These are phyloP conservation scores for Trametes polyzona DNA, from an alignment of 1,284 basidiomycete species.

Conservation along the genomic window DNA sequence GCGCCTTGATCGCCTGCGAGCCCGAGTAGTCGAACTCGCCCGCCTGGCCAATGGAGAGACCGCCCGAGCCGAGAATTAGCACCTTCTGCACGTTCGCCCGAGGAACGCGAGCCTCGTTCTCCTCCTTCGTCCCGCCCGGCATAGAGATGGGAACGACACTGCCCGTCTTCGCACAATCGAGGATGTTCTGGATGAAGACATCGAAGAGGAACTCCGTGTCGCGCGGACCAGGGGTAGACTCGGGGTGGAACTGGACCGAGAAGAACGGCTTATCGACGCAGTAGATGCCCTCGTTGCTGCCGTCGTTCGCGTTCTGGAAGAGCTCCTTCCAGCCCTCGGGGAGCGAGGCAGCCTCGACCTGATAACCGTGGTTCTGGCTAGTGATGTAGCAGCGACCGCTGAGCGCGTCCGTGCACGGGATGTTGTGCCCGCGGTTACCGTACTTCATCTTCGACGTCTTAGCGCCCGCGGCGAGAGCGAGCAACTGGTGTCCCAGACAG, in stretches of 20 bases:
- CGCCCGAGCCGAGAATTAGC: conserved; percentile 96
- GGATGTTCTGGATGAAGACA: conserved; percentile 91
- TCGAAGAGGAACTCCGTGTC: conserved; percentile 99
- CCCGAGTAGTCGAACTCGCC: conserved; percentile 99
- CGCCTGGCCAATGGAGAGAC: conserved; percentile 96
- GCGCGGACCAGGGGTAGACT: conserved; percentile 96
- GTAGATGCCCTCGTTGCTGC: conserved; percentile 98
- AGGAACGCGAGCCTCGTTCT: conserved; percentile 81
- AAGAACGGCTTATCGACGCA: conserved; percentile 92
- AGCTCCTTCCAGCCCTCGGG: conserved; percentile 91
- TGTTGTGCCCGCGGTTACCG: conserved; percentile 98
- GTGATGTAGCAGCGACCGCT: conserved; percentile 99
- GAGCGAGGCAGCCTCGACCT: conserved; percentile 86
- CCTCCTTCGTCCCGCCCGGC: conserved; percentile 86
- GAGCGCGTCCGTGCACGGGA: conserved; percentile 94
- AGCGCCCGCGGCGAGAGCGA: conserved; percentile 94
- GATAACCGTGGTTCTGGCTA: conserved; percentile 98
- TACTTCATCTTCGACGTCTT: conserved; percentile 99
- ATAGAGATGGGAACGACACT: conserved; percentile 78
- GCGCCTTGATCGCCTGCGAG: conserved; percentile 98
- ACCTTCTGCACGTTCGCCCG: conserved; percentile 89
- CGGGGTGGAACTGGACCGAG: conserved; percentile 99
- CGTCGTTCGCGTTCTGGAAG: conserved; percentile 97
- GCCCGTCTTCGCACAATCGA: conserved; percentile 75
- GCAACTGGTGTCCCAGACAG: conserved; percentile 97